These are phyloP conservation scores for Nakazawaea ishiwadae DNA, from an alignment of 805 yeast species.

Conservation along the genomic window DNA sequence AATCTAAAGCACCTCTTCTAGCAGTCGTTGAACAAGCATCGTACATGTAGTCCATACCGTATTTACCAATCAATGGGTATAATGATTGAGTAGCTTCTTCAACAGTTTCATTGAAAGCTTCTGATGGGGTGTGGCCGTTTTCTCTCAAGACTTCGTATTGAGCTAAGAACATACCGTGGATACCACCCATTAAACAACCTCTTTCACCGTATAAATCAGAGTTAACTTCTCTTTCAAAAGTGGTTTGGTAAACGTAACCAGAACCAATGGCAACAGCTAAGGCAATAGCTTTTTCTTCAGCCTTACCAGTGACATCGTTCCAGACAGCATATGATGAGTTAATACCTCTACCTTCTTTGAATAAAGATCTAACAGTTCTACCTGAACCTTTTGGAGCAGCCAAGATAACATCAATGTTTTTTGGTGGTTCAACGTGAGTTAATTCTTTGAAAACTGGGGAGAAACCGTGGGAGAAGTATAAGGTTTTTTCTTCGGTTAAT, in stretches of 20 bases:
- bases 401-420: slow-evolving; percentile 90
- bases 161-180: slow-evolving; percentile 99
- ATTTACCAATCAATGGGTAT: slow-evolving; percentile 97
- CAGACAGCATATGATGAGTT: slow-evolving; percentile 99
- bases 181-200: slow-evolving; percentile 99
- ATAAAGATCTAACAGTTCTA: slow-evolving; percentile 97
- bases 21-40: slow-evolving; percentile 99
- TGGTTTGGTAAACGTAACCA: slow-evolving; percentile 99
- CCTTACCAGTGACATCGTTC: slow-evolving; percentile 99
- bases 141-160: slow-evolving; percentile 99
- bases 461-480: slow-evolving; percentile 99
- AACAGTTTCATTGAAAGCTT: slow-evolving; percentile 99
- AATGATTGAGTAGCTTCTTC: slow-evolving; percentile 99
- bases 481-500: slow-evolving; percentile 94
- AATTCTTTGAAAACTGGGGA: slow-evolving; percentile 98
- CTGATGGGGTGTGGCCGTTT: slow-evolving; percentile 99
- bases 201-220: slow-evolving; percentile 99
- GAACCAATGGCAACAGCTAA: slow-evolving; percentile 99
- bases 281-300: slow-evolving; percentile 98
- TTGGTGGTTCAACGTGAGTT: slow-evolving; percentile 95
- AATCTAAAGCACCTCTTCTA: slow-evolving; percentile 99
- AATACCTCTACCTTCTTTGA: slow-evolving; percentile 99
- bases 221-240: slow-evolving; percentile 98
- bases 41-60: slow-evolving; percentile 99
- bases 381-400: slow-evolving; percentile 99